Conservation (phyloP, 2,329 filamentous ascomycete species). For the Stylonectria norvegica region DNA sequence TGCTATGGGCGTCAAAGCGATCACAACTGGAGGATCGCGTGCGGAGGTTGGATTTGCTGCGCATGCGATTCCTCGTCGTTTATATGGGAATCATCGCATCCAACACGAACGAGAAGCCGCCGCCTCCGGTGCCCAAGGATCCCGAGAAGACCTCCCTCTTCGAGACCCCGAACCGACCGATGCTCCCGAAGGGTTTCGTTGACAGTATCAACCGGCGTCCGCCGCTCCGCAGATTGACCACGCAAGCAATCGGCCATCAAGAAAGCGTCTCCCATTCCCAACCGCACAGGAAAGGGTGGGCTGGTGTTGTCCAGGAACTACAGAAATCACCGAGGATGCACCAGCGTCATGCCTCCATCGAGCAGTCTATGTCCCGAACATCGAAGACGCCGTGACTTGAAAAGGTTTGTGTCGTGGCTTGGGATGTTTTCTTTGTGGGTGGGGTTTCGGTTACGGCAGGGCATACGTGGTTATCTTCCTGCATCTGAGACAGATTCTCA, state of each 20-base stretch:
- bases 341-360: constrained; percentile 60
- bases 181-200: constrained; percentile 39
- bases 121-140: constrained; percentile 31
- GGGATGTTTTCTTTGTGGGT: constrained; percentile 12
- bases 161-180: constrained; percentile 30
- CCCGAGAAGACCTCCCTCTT: constrained; percentile 34
- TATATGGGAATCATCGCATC: constrained; percentile 58
- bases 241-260: constrained; percentile 51
- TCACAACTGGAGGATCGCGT: constrained; percentile 54
- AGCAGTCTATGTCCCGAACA: constrained; percentile 48
- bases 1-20: constrained; percentile 58
- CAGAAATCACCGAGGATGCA: constrained; percentile 60
- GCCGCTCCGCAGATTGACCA: constrained; percentile 51
- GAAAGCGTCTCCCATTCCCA: constrained; percentile 44
- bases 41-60: constrained; percentile 56
- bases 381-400: constrained; percentile 30
- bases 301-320: constrained; percentile 60
- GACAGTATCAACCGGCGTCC: constrained; percentile 46
- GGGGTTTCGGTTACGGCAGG: constrained; percentile 14
- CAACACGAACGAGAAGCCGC: constrained; percentile 34
- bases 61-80: constrained; percentile 62
- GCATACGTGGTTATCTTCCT: constrained; percentile 16
- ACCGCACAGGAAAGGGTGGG: constrained; percentile 55
- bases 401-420: background rate
- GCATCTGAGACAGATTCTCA: constrained; percentile 13